Evolutionary conservation across 768 basidiomycete species (phyloP).

Genomic region (Candolleomyces efflorescens): DNA sequence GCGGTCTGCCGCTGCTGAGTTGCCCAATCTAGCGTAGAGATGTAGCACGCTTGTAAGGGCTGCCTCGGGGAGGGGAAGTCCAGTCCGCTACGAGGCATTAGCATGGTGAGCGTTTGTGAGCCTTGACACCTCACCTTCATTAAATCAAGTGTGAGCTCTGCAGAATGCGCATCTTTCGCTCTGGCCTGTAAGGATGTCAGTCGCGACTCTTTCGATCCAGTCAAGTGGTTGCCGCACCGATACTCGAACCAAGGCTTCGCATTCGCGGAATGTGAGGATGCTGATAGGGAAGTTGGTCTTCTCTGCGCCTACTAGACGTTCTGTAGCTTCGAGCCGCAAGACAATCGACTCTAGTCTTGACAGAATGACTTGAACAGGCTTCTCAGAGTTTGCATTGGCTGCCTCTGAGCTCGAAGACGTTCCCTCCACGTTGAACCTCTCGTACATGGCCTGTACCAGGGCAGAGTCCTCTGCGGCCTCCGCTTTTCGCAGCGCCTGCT

Average conservation of each 20-base stretch:
- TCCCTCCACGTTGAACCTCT: conserved; percentile 2
- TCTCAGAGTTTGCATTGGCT: conserved; percentile 4
- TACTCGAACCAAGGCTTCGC: conserved; percentile 48
- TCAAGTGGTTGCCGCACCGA: conserved; percentile 32
- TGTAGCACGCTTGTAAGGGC: conserved; percentile 44
- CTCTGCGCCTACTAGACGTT: conserved; percentile 11
- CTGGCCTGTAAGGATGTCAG: conserved; percentile 34
- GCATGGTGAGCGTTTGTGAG: background rate
- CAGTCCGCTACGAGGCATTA: conserved; percentile 32
- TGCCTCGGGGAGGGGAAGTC: conserved; percentile 36
- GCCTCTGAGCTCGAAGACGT: conserved; percentile 1
- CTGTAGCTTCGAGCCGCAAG: conserved; percentile 27
- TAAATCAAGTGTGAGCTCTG: conserved; percentile 46
- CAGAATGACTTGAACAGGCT: conserved; percentile 31
- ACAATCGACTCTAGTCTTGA: conserved; percentile 29
- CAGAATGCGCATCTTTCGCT: conserved; percentile 42
- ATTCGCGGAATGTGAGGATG: conserved; percentile 48
- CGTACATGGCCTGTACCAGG: conserved; percentile 5
- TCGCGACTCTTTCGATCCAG: background rate
- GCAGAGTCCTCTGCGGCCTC: conserved; percentile 6
- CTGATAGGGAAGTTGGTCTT: conserved; percentile 34
- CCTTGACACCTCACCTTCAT: conserved; percentile 40
- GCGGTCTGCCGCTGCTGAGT: conserved; percentile 41
- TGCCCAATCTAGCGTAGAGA: conserved; percentile 43
- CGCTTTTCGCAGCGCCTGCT: conserved; percentile 1